These are phyloP conservation scores for Wickerhamomyces chaumierensis DNA, from an alignment of 805 yeast species.

Conservation along the genomic window DNA sequence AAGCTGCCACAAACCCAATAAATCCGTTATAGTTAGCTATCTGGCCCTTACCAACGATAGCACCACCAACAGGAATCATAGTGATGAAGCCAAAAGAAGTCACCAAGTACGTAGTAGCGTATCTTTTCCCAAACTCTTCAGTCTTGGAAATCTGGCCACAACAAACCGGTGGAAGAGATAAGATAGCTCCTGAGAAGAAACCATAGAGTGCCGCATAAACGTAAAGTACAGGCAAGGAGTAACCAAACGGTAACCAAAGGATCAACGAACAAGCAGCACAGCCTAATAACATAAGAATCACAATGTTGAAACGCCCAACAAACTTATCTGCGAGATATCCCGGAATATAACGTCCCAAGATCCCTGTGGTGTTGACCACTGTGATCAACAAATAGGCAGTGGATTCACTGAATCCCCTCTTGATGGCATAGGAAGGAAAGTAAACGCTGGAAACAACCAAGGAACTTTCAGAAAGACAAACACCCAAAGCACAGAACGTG, in stretches of 20 bases:
- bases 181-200: conserved; percentile 40
- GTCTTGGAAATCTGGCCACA: conserved; percentile 46
- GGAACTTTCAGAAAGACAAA: conserved; percentile 35
- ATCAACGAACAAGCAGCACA: conserved; percentile 25
- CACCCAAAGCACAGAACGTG: conserved; percentile 30
- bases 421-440: conserved; percentile 38
- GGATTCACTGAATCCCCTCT: conserved; percentile 28
- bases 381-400: conserved; percentile 35
- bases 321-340: conserved; percentile 31
- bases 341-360: conserved; percentile 31
- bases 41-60: conserved; percentile 26
- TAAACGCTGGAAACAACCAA: conserved; percentile 35
- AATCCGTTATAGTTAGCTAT: conserved; percentile 6
- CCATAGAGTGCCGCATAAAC: conserved; percentile 40
- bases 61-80: conserved; percentile 40
- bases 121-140: conserved; percentile 40
- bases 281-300: conserved; percentile 26
- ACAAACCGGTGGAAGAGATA: conserved; percentile 46
- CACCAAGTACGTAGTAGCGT: conserved; percentile 46
- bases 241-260: conserved; percentile 31
- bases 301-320: conserved; percentile 41
- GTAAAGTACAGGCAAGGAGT: conserved; percentile 22
- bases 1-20: conserved; percentile 9
- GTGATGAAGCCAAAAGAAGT: conserved; percentile 41
- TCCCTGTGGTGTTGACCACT: conserved; percentile 28